Base-by-base conservation (phyloP, 2,329 filamentous ascomycete genomes). In the Fusarium haematococcum region DNA sequence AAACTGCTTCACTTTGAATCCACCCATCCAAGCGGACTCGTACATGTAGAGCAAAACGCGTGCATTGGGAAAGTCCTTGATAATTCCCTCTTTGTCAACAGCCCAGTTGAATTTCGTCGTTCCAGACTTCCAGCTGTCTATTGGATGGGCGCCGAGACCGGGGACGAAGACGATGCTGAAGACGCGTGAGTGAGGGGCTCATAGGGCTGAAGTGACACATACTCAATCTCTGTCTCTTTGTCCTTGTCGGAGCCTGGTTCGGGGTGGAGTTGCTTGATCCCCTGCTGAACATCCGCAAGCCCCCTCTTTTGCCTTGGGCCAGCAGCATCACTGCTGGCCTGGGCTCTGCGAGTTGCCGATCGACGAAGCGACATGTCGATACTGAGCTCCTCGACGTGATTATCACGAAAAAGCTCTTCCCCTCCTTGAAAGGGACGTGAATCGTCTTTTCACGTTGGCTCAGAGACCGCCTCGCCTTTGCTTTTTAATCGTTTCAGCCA, bases 1-100 rank as follows among this genome's bases (percentile, higher is more conserved):
- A 33, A 82, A 84, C 45, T 85, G 83, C 70, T 82, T 83, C n/a
- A 85, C 83, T 59, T 84, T 84, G 33, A 85, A 76, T 5, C 79
- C 65, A 1, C 84, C 84, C 2, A 71, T 78, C 84, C 84, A 86
- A 41, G 81, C 81, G 8, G 84, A 86, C 58, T 85, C 81, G 43
- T 84, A 85, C 71, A 82, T 83, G 57, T 84, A 86, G 2, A 86
- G 71, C 18, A 86, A 77, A 13, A 86, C 75, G 3, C 84, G 78
- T 4, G 84, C 83, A 33, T 79, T 81, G 0, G 83, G 84, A 58
- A 85, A 85, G 62, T 85, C 84, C 60, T 80, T 79, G 9, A 78
- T 75, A 4, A 86, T 69, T 0, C 82, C 83, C 43, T 84, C 81
- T 13, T 75, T 65, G 23, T 81, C 74, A 7, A 77, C 83, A 0